Evolutionary conservation across 106 monocot genomes (phyloP).

Genomic region (Iris macrosiphon): DNA sequence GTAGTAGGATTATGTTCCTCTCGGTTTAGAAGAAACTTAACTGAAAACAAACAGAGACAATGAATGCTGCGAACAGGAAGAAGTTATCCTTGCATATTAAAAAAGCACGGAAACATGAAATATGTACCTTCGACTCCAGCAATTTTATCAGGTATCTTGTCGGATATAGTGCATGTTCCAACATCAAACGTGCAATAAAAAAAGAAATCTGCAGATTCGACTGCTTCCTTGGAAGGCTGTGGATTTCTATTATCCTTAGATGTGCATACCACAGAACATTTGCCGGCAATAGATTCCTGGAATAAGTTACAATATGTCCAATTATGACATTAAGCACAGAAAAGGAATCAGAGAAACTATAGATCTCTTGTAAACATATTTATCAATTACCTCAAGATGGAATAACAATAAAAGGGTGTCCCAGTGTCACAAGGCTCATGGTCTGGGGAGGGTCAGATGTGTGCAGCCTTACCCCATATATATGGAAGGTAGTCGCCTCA

Average conservation of each 20-base stretch:
- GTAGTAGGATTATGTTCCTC: not conserved
- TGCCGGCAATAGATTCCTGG: slow-evolving; percentile 59
- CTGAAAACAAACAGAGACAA: slow-evolving; percentile 9
- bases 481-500: too few species aligned
- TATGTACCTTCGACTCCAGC: slow-evolving; percentile 37
- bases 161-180: slow-evolving; percentile 27
- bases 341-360: too few species aligned
- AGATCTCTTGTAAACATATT: too few species aligned
- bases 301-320: too few species aligned
- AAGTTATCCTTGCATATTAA: not conserved
- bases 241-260: slow-evolving; percentile 39
- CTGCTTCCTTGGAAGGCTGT: slow-evolving; percentile 31
- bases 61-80: not conserved
- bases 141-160: slow-evolving; percentile 27
- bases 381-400: too few species aligned
- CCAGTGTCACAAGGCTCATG: too few species aligned
- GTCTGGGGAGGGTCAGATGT: too few species aligned
- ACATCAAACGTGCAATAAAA: slow-evolving; percentile 50
- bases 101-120: not conserved
- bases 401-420: too few species aligned
- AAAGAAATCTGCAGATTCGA: slow-evolving; percentile 35
- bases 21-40: slow-evolving; percentile 28
- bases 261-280: slow-evolving; percentile 48
- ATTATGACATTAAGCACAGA: too few species aligned
- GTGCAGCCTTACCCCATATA: too few species aligned